Conservation (phyloP, 345 rosid species). For the Euphorbia peplus region DNA sequence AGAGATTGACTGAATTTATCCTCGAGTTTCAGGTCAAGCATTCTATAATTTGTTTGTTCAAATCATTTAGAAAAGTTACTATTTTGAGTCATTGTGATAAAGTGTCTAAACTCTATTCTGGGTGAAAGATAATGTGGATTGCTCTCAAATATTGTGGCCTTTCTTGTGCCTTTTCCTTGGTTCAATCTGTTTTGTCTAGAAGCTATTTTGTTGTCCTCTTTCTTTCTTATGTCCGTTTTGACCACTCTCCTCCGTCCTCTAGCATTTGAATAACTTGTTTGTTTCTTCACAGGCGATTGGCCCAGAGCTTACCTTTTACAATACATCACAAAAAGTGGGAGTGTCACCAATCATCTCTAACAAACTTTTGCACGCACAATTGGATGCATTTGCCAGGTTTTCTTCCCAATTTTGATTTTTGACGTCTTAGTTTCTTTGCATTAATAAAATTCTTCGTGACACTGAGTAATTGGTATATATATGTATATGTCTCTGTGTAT, state of each 20-base stretch:
- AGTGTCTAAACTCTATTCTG: not conserved
- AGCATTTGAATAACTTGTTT: constrained; percentile 15
- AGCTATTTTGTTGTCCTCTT: not conserved
- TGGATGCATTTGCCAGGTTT: constrained; percentile 84
- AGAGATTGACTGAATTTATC: constrained; percentile 55
- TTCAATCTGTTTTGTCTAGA: not conserved
- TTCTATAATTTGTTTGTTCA: constrained; percentile 5
- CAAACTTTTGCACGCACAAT: constrained; percentile 85
- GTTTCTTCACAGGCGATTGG: constrained; percentile 70
- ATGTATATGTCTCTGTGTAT: too few species aligned
- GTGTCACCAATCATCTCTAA: constrained; percentile 63
- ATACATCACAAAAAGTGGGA: constrained; percentile 64
- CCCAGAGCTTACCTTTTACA: constrained; percentile 93
- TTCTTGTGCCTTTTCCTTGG: not conserved
- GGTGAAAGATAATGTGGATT: not conserved
- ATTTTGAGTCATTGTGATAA: not conserved
- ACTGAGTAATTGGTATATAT: not conserved
- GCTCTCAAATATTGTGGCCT: not conserved
- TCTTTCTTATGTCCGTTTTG: too few species aligned
- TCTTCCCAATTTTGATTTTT: not conserved
- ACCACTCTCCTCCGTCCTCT: not conserved
- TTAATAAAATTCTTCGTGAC: not conserved
- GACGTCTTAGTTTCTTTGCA: not conserved
- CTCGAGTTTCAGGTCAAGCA: constrained; percentile 75
- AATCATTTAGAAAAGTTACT: not conserved